These are phyloP conservation scores for Sanghuangporus weigelae DNA, from an alignment of 1,284 basidiomycete genomes.

Conservation along the genomic window DNA sequence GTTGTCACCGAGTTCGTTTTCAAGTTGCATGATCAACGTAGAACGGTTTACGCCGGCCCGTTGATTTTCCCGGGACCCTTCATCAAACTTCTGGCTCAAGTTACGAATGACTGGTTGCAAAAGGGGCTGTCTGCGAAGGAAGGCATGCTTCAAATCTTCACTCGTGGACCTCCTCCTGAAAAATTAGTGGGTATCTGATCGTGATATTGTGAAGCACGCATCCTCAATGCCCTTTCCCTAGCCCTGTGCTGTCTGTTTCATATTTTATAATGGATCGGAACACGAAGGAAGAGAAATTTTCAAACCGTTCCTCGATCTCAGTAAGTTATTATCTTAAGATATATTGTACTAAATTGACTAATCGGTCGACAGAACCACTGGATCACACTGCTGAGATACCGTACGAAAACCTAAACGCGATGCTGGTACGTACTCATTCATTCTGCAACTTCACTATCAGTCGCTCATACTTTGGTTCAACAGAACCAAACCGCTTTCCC, in stretches of 20 bases:
- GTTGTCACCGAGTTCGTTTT: conserved; percentile 52
- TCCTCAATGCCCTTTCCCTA: conserved; percentile 19
- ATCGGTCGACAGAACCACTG: conserved; percentile 3
- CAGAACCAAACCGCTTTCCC: conserved; percentile 5
- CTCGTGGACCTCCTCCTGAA: conserved; percentile 27
- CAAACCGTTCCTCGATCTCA: conserved; percentile 28
- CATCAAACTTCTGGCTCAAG: conserved; percentile 31
- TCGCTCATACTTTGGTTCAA: not conserved
- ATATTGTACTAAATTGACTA: not conserved
- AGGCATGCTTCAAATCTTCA: conserved; percentile 31
- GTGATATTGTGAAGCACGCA: not conserved
- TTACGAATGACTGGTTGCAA: conserved; percentile 30
- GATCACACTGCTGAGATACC: conserved; percentile 14
- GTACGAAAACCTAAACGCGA: conserved; percentile 13
- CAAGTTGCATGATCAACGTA: conserved; percentile 41
- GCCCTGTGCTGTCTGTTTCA: conserved; percentile 30
- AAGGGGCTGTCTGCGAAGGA: conserved; percentile 30
- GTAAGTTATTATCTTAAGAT: conserved; percentile 8
- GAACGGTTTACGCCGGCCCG: conserved; percentile 37
- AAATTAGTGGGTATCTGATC: conserved; percentile 23
- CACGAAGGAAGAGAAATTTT: conserved; percentile 40
- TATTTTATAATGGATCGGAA: conserved; percentile 50
- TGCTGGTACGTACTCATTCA: conserved; percentile 9
- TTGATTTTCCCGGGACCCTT: conserved; percentile 31
- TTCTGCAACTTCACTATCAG: not conserved